Conservation (phyloP, 495 filamentous ascomycete genomes). For the Lasiosphaeria ovina region DNA sequence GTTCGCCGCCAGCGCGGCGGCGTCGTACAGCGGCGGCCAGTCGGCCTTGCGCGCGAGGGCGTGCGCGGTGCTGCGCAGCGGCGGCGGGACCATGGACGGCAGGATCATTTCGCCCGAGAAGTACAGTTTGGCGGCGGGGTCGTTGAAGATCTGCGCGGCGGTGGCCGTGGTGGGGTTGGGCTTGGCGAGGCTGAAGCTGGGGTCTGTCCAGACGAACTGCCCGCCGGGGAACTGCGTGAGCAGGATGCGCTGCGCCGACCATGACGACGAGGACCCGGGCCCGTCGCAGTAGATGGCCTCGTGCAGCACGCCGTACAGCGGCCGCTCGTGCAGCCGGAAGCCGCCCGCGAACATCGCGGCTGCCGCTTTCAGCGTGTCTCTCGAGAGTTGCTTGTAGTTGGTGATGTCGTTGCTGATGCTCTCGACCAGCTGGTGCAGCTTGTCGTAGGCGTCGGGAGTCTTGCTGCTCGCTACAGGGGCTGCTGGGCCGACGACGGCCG, state of each 20-base stretch:
- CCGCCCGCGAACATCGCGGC: neutral
- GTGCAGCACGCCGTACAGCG: conserved; percentile 28
- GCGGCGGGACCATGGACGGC: conserved; percentile 43
- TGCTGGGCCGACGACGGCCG: neutral
- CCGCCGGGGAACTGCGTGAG: conserved; percentile 9
- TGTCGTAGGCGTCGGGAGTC: conserved; percentile 57
- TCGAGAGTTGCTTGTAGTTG: conserved; percentile 17
- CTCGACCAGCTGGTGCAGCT: conserved; percentile 56
- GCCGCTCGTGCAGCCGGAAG: conserved; percentile 22
- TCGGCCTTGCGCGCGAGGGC: conserved; percentile 59
- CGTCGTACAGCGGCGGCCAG: conserved; percentile 75
- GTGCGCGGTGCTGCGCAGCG: conserved; percentile 51
- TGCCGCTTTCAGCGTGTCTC: conserved; percentile 48
- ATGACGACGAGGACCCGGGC: conserved; percentile 19
- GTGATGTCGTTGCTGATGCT: conserved; percentile 32
- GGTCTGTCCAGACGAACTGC: conserved; percentile 42
- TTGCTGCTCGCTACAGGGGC: too few relatives aligned
- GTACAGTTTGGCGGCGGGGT: conserved; percentile 51
- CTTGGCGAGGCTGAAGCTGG: neutral
- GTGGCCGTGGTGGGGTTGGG: conserved; percentile 1
- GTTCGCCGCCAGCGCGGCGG: conserved; percentile 64
- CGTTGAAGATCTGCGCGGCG: conserved; percentile 23
- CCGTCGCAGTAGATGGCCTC: conserved; percentile 27
- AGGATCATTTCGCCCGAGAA: conserved; percentile 93
- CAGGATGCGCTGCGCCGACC: conserved; percentile 46